phyloP scores from a whole-genome alignment of 306 rosid genomes.

The Lathyrus tuberosus region DNA sequence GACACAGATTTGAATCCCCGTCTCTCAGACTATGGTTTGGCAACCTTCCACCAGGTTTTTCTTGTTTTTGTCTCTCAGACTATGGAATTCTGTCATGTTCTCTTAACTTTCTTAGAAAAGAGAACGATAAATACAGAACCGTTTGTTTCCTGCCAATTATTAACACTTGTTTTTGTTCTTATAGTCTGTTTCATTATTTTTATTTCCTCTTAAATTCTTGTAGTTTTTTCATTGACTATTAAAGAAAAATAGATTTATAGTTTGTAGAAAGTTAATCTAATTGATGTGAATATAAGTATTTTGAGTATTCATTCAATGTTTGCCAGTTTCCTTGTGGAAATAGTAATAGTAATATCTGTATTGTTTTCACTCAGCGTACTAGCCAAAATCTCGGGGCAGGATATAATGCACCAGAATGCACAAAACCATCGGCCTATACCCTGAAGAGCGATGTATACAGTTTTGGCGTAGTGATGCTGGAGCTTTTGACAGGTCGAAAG shows the following conservation, averaged over 20 bases:
- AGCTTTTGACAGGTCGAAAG: slow-evolving; percentile 81
- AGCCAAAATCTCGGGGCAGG: slow-evolving; percentile 75
- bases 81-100: slow-evolving; percentile 15
- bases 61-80: slow-evolving; percentile 8
- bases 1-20: slow-evolving; percentile 78
- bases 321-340: too few species aligned
- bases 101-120: slow-evolving; percentile 9
- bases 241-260: too few species aligned
- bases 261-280: too few species aligned
- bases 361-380: slow-evolving; percentile 49
- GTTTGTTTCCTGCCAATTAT: slow-evolving; percentile 7
- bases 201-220: too few species aligned
- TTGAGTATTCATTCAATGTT: too few species aligned
- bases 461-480: slow-evolving; percentile 92
- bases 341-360: neutral
- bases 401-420: slow-evolving; percentile 93
- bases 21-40: slow-evolving; percentile 85
- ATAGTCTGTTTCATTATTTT: too few species aligned
- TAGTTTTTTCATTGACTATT: too few species aligned
- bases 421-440: slow-evolving; percentile 62
- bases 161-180: too few species aligned
- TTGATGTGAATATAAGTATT: too few species aligned
- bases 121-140: neutral
- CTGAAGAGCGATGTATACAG: slow-evolving; percentile 81
- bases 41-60: slow-evolving; percentile 73